Base-by-base conservation (phyloP, 257 asterid genomes). In the Solanum stenotomum region DNA sequence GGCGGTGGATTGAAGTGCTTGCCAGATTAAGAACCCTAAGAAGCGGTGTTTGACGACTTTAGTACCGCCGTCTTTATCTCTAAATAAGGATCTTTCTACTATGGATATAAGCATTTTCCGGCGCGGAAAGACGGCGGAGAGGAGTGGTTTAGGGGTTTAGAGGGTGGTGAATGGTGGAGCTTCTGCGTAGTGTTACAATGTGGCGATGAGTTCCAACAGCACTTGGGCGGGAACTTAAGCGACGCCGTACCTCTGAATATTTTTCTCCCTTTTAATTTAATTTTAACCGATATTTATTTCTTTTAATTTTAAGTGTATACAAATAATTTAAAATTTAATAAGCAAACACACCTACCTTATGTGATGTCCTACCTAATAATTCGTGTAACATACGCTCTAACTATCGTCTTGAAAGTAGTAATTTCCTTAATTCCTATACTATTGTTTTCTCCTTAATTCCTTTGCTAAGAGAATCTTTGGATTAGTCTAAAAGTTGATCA, bases 21-120 rank as follows among this genome's bases (percentile, higher is more conserved):
- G 99, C 99, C 99, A 97, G 61, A 96, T 94, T 59, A 97, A 87
- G 89, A 94, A 94, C 90, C 98, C 93, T 42, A 94, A 52, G 93
- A 96, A 96, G 8, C 99, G 99, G 91, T 94, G 91, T 46, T 91
- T 92, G 92, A 94, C 87, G 79, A 95, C 23, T 20, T 20, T 75
- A 63, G 74, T 86, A 25, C 89, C 94, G 89, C 95, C 95, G 91
- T 92, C 91, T 83, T 94, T 94, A 85, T 90, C 93, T 14, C 87
- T 90, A 95, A 94, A 96, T 3, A 96, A 92, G 1, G 93, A 75
- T 46, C 94, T 92, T 40, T 94, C 91, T 42, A 94, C 83, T 85
- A 94, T 93, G 91, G 98, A 92, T 89, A 94, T 86, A 20, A 92
- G 87, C 94, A 92, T 92, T 40, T 87, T 87, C 33, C 15, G 14